Base-by-base conservation (phyloP, 2,329 filamentous ascomycete species). In the Ophiostoma himal-ulmi region DNA sequence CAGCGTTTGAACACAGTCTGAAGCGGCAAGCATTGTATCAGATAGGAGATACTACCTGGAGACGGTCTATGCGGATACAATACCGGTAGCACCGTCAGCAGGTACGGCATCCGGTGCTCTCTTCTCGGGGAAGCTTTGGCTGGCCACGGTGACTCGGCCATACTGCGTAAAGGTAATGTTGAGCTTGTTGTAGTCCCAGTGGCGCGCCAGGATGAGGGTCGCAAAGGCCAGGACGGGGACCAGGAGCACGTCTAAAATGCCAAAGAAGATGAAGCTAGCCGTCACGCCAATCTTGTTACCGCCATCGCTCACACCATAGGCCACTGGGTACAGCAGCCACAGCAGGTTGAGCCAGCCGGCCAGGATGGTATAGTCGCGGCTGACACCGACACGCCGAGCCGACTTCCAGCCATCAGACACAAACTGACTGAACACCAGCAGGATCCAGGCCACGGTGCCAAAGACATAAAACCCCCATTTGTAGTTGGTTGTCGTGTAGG, bases 381-480 rank as follows among this genome's bases (percentile, higher is more conserved):
- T 73, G 71, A 83, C 76, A 17, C 80, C 81, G 67, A 85, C 75
- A 64, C 81, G 81, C 54, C 73, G 74, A 14, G 83, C 82, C 0
- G 78, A 76, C 52, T 77, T 75, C 8, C 76, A 76, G 71, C 82
- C 80, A 67, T 79, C 76, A 68, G 77, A 73, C 39, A 85, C 73
- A 1, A 81, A 83, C 3, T 82, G 84, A 73, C 79, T 81, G 76
- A 78, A 77, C 37, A 81, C 80, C n/a, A 86, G 79, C 68, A 83
- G 77, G 7, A 82, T 52, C 71, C 79, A 84, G 54, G 83, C 82
- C 20, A 82, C 72, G 17, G 82, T 83, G 73, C 84, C 85, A 70
- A 86, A 85, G 72, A 78, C 81, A 75, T 79, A 87, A 80, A 85
- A 87, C 6, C 85, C 85, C 85, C 85, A 87, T 77, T 86, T 86